A percentile compares a stretch with the other conserved stretches of the same genome.
Conservation (phyloP, 1,139 yeast species). For the Yamadazyma aaseri region DNA sequence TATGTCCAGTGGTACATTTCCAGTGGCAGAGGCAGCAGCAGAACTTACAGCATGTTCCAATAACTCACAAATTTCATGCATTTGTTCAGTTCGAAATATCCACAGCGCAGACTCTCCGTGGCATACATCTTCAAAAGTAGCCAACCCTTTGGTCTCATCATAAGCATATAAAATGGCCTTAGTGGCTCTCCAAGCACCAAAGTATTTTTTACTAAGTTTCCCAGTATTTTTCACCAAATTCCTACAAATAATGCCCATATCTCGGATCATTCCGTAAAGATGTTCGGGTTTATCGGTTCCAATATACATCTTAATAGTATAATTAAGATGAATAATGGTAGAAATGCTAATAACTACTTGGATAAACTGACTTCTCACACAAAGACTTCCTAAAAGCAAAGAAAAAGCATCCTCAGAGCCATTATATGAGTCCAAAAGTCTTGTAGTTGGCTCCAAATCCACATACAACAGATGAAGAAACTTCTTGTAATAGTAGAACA, state of each 20-base stretch:
- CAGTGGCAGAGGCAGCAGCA: too few relatives aligned
- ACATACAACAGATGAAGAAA: conserved; percentile 17
- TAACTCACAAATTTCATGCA: conserved; percentile 14
- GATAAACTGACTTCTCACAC: conserved; percentile 13
- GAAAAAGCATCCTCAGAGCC: too few relatives aligned
- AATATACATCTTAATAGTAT: conserved; percentile 8
- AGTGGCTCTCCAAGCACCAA: conserved; percentile 13
- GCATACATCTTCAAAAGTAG: conserved; percentile 11
- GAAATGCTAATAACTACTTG: conserved; percentile 9
- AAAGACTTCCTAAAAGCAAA: conserved; percentile 13
- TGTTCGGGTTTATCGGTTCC: conserved; percentile 14
- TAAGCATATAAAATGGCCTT: conserved; percentile 8
- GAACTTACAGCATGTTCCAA: conserved; percentile 6
- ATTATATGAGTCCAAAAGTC: conserved; percentile 8
- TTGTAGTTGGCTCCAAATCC: conserved; percentile 18
- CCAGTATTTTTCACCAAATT: conserved; percentile 11
- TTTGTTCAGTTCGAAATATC: conserved; percentile 11
- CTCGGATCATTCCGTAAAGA: conserved; percentile 6
- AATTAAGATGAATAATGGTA: conserved; percentile 12
- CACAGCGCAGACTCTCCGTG: conserved; percentile 10
- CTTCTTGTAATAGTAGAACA: conserved; percentile 26
- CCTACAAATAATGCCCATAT: conserved; percentile 7
- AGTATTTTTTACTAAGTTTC: conserved; percentile 8
- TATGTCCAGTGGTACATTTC: conserved; percentile 2
- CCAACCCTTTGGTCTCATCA: conserved; percentile 6